Percentiles rank a stretch among this genome's conserved stretches.
These are phyloP conservation scores for Candida gigantensis DNA, from an alignment of 1,139 yeast genomes.

Conservation along the genomic window DNA sequence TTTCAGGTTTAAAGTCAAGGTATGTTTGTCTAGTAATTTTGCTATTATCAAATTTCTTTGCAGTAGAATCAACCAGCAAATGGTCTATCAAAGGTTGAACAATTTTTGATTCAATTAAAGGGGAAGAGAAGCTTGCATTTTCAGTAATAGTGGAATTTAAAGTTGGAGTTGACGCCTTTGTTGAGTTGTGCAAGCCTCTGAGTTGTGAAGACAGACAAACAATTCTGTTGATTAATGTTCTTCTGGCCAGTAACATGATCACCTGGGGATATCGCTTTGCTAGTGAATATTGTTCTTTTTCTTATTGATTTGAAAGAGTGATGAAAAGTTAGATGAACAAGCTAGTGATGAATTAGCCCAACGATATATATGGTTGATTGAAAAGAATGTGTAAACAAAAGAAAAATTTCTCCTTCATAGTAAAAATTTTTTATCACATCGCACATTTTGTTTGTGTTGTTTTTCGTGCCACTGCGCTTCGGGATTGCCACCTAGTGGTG, in stretches of 20 bases:
- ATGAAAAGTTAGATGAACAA: too few relatives aligned
- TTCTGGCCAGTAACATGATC: slow-evolving; percentile 5
- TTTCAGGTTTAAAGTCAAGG: slow-evolving; percentile 6
- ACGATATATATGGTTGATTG: too few relatives aligned
- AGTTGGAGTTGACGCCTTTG: neutral
- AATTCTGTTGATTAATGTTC: slow-evolving; percentile 2
- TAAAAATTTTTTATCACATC: too few relatives aligned
- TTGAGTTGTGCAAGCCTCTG: neutral
- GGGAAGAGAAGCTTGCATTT: neutral
- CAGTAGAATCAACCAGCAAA: neutral
- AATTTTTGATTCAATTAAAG: neutral
- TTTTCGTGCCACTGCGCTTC: too few relatives aligned
- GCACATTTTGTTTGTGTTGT: too few relatives aligned
- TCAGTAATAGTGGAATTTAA: neutral
- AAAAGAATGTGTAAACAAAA: too few relatives aligned
- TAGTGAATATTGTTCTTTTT: too few relatives aligned
- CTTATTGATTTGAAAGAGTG: too few relatives aligned
- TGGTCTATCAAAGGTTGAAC: slow-evolving; percentile 1
- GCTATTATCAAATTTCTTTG: neutral
- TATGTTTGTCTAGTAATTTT: slow-evolving; percentile 8
- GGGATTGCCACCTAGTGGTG: too few relatives aligned
- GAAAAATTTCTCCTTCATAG: too few relatives aligned
- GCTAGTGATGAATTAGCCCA: too few relatives aligned
- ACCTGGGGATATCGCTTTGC: too few relatives aligned
- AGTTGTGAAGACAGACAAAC: neutral